Evolutionary conservation across 1,284 basidiomycete species (phyloP), one percentile per base, ranked within the genome.

Genomic region (Fomitopsis palustris): DNA sequence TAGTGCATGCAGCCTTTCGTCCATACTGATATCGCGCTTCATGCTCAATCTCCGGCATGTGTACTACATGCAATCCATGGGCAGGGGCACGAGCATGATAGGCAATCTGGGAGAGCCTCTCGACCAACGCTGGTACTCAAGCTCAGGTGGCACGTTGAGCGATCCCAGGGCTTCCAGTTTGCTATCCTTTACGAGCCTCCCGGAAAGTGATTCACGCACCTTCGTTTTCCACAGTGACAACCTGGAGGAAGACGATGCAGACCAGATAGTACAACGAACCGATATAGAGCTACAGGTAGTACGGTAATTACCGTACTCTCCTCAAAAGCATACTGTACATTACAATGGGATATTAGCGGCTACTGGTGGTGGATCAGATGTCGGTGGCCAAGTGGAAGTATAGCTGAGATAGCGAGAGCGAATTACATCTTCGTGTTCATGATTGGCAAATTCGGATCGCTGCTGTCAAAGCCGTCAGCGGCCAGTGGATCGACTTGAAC

Each of bases 11-110:
- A 59, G 57, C 12, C 23, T 62, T 14, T 54, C 55, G 19, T 59
- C 59, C 53, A 64, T 67, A 43, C 57, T 67, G 31, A 63, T 67
- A 47, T 64, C 65, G 14, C 61, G 64, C n/a, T 67, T 67, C 56
- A 58, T 67, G 59, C 53, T 67, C 29, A 67, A 67, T 43, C 62
- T 67, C 16, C 62, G 63, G 4, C 31, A 51, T 8, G 58, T 65
- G 10, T 54, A 59, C 56, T 33, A 35, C 27, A 9, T 47, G 21
- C 51, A 58, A n/a, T 35, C 38, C 14, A 43, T 33, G 43, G 57
- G 56, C 3, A 16, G 33, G 54, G 38, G 14, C 21, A 45, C 54
- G 23, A 61, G 53, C 37, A 21, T 58, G 4, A 41, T 58, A 14
- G 57, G 57, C 21, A 54, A 58, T 27, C n/a, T 54, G 51, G 52